These are phyloP conservation scores for Tremella fuciformis DNA, from an alignment of 768 basidiomycete species.

Conservation along the genomic window DNA sequence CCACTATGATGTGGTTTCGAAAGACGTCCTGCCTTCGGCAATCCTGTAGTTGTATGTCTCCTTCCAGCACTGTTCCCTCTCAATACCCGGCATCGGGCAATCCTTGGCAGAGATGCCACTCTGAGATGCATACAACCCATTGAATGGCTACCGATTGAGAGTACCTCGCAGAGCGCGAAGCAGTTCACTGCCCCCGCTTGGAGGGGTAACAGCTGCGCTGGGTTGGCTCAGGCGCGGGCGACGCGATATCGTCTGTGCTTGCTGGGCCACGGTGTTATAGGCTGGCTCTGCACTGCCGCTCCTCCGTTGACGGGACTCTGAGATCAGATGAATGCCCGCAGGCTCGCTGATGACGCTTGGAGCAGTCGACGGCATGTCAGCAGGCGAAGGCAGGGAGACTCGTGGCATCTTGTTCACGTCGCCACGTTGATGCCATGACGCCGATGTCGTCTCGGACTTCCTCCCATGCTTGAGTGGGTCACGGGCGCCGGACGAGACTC, in stretches of 20 bases:
- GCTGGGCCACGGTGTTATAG: background rate
- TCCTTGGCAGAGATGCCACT: too few relatives aligned
- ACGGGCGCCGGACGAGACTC: too few relatives aligned
- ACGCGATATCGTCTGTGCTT: background rate
- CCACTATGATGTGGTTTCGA: constrained; percentile 74
- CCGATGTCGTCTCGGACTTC: too few relatives aligned
- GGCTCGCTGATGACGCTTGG: constrained; percentile 31
- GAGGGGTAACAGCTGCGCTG: background rate
- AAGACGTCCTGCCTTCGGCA: constrained; percentile 27
- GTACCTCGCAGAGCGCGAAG: constrained; percentile 23
- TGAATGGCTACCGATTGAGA: constrained; percentile 9
- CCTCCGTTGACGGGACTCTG: constrained; percentile 21
- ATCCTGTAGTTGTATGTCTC: constrained; percentile 1
- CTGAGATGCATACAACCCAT: constrained; percentile 5
- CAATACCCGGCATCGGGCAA: too few relatives aligned
- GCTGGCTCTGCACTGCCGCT: background rate
- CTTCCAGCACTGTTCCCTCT: background rate
- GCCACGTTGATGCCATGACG: too few relatives aligned
- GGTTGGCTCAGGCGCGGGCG: too few relatives aligned
- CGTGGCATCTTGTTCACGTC: too few relatives aligned
- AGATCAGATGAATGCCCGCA: constrained; percentile 30
- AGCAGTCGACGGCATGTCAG: background rate
- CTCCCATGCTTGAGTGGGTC: too few relatives aligned
- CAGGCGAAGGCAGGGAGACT: too few relatives aligned
- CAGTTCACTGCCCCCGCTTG: constrained; percentile 27